These are phyloP conservation scores for Prinsepia uniflora DNA, from an alignment of 306 rosid species.

Conservation along the genomic window DNA sequence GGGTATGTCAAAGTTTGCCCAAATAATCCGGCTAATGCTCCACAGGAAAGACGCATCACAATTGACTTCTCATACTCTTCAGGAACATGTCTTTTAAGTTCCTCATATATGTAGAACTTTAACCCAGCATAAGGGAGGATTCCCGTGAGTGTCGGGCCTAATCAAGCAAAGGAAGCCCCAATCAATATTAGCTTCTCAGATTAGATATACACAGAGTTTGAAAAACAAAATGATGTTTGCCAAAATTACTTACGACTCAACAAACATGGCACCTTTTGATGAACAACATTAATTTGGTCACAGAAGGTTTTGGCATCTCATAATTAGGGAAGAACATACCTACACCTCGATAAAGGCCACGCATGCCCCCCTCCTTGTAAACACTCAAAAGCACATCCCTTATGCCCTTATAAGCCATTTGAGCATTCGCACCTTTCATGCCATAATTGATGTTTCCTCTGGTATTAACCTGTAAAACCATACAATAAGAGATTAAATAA, in stretches of 20 bases:
- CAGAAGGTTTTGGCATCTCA: constrained; percentile 7
- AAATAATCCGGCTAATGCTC: constrained; percentile 91
- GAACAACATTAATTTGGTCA: constrained; percentile 1
- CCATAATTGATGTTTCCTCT: constrained; percentile 41
- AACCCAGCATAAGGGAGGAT: constrained; percentile 95
- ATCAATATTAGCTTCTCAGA: neutral
- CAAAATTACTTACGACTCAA: neutral
- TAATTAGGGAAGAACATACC: constrained; percentile 46
- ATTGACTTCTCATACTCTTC: constrained; percentile 83
- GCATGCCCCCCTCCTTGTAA: constrained; percentile 73
- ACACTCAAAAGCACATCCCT: constrained; percentile 67
- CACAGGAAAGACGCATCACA: constrained; percentile 79
- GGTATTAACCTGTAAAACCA: constrained; percentile 52
- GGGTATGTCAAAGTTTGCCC: constrained; percentile 98
- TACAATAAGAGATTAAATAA: neutral
- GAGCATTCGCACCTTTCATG: constrained; percentile 40
- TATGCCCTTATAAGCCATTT: constrained; percentile 52
- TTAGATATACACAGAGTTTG: no score
- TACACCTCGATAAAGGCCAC: constrained; percentile 83
- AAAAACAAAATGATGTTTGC: neutral
- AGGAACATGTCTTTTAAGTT: constrained; percentile 69
- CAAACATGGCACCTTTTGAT: neutral
- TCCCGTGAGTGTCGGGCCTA: constrained; percentile 89
- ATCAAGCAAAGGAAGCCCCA: constrained; percentile 20
- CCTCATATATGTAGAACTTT: constrained; percentile 81